Conservation (phyloP, 495 filamentous ascomycete genomes). For the Chaetomium tenue region DNA sequence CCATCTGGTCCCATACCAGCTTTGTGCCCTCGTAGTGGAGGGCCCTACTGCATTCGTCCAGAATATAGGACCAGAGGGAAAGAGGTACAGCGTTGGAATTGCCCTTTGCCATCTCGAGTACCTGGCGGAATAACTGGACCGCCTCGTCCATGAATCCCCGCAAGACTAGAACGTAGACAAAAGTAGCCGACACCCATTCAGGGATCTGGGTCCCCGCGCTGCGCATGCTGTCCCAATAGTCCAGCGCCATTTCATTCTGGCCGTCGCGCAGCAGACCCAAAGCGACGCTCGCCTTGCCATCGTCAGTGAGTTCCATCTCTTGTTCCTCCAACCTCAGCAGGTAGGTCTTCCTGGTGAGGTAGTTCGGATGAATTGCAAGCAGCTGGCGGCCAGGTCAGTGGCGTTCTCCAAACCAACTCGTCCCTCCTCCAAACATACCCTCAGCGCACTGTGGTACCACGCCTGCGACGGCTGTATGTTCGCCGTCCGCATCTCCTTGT, state of each 20-base stretch:
- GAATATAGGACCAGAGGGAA: slow-evolving; percentile 63
- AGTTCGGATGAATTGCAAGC: slow-evolving; percentile 82
- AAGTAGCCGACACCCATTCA: slow-evolving; percentile 71
- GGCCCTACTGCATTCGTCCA: slow-evolving; percentile 62
- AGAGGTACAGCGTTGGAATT: slow-evolving; percentile 43
- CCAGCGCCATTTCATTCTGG: slow-evolving; percentile 77
- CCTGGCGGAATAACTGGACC: slow-evolving; percentile 59
- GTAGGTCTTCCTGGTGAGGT: slow-evolving; percentile 68
- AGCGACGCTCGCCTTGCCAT: slow-evolving; percentile 66
- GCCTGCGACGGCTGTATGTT: slow-evolving; percentile 59
- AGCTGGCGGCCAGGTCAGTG: slow-evolving; percentile 45
- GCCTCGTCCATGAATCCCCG: slow-evolving; percentile 74
- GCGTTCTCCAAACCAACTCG: background rate
- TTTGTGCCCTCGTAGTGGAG: slow-evolving; percentile 45
- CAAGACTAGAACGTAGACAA: slow-evolving; percentile 67
- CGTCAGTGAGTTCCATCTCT: slow-evolving; percentile 64
- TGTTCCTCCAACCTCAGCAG: slow-evolving; percentile 65
- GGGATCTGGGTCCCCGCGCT: slow-evolving; percentile 55
- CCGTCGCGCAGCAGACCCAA: slow-evolving; percentile 74
- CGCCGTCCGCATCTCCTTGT: slow-evolving; percentile 65
- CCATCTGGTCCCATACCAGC: slow-evolving; percentile 57
- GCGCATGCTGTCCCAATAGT: slow-evolving; percentile 66
- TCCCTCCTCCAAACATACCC: slow-evolving; percentile 46
- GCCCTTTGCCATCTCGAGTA: slow-evolving; percentile 46
- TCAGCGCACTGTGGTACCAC: slow-evolving; percentile 69